phyloP scores from a whole-genome alignment of 202 grass and related monocot genomes.

The Thinopyrum obtusiflorum region DNA sequence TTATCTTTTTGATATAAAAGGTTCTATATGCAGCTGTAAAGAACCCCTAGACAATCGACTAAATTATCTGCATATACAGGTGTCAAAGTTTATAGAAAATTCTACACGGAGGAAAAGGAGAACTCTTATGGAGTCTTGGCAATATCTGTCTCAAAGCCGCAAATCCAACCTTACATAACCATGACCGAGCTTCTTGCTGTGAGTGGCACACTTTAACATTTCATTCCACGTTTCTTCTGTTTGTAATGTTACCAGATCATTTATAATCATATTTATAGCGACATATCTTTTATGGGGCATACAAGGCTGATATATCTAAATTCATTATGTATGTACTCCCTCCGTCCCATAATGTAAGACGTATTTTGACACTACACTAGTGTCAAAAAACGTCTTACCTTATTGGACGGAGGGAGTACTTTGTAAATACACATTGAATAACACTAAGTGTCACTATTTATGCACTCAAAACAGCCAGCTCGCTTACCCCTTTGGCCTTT shows the following conservation, averaged over 20 bases:
- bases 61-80: conserved; percentile 42
- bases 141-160: conserved; percentile 67
- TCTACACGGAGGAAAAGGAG: conserved; percentile 82
- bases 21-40: neutral
- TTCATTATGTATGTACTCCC: neutral
- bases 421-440: conserved; percentile 1
- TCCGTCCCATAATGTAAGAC: too few relatives aligned
- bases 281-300: neutral
- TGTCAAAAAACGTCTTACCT: too few relatives aligned
- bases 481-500: neutral
- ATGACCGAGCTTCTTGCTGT: conserved; percentile 73
- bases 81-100: conserved; percentile 81
- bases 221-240: conserved; percentile 3
- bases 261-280: neutral
- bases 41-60: neutral
- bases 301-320: neutral
- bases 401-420: neutral
- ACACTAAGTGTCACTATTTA: neutral
- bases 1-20: neutral
- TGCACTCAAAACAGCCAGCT: neutral
- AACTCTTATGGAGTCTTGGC: conserved; percentile 66
- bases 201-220: conserved; percentile 25
- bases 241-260: neutral
- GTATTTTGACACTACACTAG: too few relatives aligned
- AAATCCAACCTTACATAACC: conserved; percentile 58